These are phyloP conservation scores for Lipomyces yamanashiensis DNA, from an alignment of 805 yeast species.

Conservation along the genomic window DNA sequence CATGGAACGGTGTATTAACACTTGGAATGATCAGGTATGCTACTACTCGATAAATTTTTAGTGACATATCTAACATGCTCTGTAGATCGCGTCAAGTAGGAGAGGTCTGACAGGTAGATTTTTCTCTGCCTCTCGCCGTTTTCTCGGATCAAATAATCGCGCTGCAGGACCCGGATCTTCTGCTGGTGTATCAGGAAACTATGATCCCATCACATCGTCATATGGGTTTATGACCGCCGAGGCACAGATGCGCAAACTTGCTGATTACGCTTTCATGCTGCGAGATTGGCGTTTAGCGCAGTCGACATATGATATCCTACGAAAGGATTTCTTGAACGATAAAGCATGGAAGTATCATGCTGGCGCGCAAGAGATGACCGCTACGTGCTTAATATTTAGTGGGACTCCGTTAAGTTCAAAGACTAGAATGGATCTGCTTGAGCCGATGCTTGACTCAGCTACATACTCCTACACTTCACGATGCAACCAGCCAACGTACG, in stretches of 20 bases:
- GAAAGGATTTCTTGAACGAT: constrained; percentile 75
- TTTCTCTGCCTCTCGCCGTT: constrained; percentile 67
- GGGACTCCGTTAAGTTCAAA: constrained; percentile 43
- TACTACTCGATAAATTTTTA: background rate
- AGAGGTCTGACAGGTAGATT: constrained; percentile 75
- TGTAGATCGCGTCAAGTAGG: constrained; percentile 45
- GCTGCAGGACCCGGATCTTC: constrained; percentile 37
- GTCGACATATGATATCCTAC: constrained; percentile 78
- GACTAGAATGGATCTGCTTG: constrained; percentile 58
- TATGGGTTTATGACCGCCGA: constrained; percentile 70
- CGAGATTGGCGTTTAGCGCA: constrained; percentile 86
- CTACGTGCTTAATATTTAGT: constrained; percentile 70
- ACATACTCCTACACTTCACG: constrained; percentile 77
- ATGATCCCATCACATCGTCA: constrained; percentile 57
- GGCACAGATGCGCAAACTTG: constrained; percentile 76
- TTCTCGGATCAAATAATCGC: constrained; percentile 50
- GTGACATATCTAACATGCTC: background rate
- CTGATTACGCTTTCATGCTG: constrained; percentile 92
- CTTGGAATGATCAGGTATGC: constrained; percentile 75
- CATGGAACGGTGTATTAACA: constrained; percentile 78
- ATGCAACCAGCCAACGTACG: constrained; percentile 68
- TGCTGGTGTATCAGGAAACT: constrained; percentile 45
- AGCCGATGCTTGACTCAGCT: constrained; percentile 70
- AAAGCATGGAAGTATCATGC: constrained; percentile 83
- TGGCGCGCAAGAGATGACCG: constrained; percentile 81